Evolutionary conservation across 108 stramenopile genomes (phyloP).

Genomic region (Skeletonema menzelii): DNA sequence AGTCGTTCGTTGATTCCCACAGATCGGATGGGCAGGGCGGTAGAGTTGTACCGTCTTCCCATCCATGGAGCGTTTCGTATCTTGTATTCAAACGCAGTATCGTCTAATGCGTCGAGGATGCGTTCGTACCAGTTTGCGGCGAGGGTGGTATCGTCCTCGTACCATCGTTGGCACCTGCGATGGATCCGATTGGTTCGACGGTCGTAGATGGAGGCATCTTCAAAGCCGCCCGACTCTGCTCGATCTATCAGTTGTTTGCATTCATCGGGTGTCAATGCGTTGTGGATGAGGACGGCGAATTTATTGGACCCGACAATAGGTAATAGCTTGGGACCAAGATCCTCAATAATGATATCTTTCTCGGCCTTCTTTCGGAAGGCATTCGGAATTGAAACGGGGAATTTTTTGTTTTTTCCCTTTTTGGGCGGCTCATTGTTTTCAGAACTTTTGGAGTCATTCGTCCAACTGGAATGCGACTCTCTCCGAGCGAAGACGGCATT

Average conservation of each 20-base stretch:
- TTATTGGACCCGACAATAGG: constrained; percentile 32
- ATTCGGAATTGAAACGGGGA: background rate
- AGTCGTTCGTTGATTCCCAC: constrained; percentile 44
- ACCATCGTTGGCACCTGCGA: constrained; percentile 26
- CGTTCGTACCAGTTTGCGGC: constrained; percentile 40
- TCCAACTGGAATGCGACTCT: background rate
- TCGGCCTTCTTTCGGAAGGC: constrained; percentile 1
- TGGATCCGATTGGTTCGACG: constrained; percentile 7
- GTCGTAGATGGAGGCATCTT: constrained; percentile 29
- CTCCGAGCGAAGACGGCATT: background rate
- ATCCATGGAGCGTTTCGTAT: constrained; percentile 25
- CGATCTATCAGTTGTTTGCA: constrained; percentile 32
- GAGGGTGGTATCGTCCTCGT: constrained; percentile 8
- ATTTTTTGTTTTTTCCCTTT: background rate
- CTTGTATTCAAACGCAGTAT: constrained; percentile 22
- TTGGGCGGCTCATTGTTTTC: background rate
- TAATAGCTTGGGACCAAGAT: constrained; percentile 14
- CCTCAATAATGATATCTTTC: constrained; percentile 23
- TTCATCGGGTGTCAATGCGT: constrained; percentile 26
- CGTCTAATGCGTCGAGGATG: constrained; percentile 32
- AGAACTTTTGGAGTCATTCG: background rate
- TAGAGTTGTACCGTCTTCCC: background rate
- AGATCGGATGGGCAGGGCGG: constrained; percentile 4
- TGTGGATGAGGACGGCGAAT: constrained; percentile 31
- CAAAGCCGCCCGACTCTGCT: constrained; percentile 24